Evolutionary conservation across 331 rosid genomes (phyloP), one percentile per base, ranked within the genome.

Genomic region (Acacia concinna): DNA sequence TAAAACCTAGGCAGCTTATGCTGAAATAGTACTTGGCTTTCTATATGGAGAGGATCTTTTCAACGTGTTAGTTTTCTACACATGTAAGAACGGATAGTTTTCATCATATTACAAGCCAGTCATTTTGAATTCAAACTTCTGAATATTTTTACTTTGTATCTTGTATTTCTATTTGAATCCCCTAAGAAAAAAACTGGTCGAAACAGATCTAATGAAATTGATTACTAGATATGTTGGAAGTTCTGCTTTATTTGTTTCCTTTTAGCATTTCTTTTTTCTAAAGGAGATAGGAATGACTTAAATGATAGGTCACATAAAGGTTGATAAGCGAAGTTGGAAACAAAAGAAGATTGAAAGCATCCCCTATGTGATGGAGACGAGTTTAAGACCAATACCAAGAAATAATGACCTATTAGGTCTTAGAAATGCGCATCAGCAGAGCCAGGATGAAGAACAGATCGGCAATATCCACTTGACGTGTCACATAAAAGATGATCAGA

Each of bases 251-350:
- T 60, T 60, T 75, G 57, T 67, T 64, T 64, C 47, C 23, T 30
- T 46, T 64, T 75, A 62, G 4, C n/a, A 47, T 17, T 69, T 35
- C 1, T 37, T 70, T 52, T 44, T 32, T 30, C 15, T 40, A 4
- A 75, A 75, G 66, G 44, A 68, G 51, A 5, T 3, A 14, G 8
- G 25, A 38, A 14, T 30, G 21, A 78, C 31, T 60, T 51, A 43
- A 51, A 74, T 83, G 70, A 73, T 2, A 62, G 49, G 73, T 67
- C 51, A 78, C 74, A 68, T 25, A 57, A 21, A 73, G 44, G 41
- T 17, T 20, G 73, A 60, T 37, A 47, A 62, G 30, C 34, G 21
- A 15, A 6, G 62, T 38, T 10, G 71, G 51, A 52, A 21, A 15
- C 10, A 68, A 75, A 63, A 69, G 32, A 73, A 47, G 32, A 67